A percentile compares a stretch with the other conserved stretches of the same genome.
These are phyloP conservation scores for Gryganskiella cystojenkinii DNA, from an alignment of 192 early-diverging fungal genomes.

Conservation along the genomic window DNA sequence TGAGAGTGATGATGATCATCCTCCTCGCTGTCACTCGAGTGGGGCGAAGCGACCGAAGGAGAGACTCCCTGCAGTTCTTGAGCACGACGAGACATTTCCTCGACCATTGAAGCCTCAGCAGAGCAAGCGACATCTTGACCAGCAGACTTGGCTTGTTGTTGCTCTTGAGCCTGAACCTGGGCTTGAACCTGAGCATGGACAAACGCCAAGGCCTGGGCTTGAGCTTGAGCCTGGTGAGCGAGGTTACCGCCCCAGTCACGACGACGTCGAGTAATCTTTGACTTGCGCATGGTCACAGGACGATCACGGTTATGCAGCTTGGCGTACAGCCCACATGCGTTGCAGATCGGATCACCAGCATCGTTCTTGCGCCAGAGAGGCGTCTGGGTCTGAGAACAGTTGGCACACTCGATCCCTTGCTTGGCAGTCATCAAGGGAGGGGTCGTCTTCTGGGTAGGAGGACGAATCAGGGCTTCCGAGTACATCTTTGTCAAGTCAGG, in stretches of 20 bases:
- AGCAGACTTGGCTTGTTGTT: not conserved
- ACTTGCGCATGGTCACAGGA: constrained; percentile 83
- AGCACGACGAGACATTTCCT: constrained; percentile 30
- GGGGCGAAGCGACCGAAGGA: not conserved
- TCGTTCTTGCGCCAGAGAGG: constrained; percentile 86
- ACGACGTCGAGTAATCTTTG: constrained; percentile 68
- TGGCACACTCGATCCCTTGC: constrained; percentile 62
- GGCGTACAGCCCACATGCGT: constrained; percentile 88
- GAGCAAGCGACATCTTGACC: not conserved
- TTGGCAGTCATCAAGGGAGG: constrained; percentile 49
- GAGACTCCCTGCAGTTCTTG: constrained; percentile 8
- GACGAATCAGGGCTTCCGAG: constrained; percentile 31
- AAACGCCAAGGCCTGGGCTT: constrained; percentile 35
- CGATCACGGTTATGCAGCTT: constrained; percentile 92
- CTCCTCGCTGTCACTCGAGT: constrained; percentile 31
- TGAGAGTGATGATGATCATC: constrained; percentile 5
- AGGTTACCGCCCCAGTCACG: constrained; percentile 61
- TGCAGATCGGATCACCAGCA: constrained; percentile 79
- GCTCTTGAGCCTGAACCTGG: constrained; percentile 27
- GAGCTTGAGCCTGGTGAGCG: constrained; percentile 36
- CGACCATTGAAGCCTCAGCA: constrained; percentile 14
- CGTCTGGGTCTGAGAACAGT: constrained; percentile 78
- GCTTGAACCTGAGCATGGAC: constrained; percentile 41
- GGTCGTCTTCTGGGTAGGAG: constrained; percentile 7
- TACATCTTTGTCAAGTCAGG: constrained; percentile 35